Conservation (phyloP, 2,329 filamentous ascomycete genomes). For the Proliferodiscus dingleyae region DNA sequence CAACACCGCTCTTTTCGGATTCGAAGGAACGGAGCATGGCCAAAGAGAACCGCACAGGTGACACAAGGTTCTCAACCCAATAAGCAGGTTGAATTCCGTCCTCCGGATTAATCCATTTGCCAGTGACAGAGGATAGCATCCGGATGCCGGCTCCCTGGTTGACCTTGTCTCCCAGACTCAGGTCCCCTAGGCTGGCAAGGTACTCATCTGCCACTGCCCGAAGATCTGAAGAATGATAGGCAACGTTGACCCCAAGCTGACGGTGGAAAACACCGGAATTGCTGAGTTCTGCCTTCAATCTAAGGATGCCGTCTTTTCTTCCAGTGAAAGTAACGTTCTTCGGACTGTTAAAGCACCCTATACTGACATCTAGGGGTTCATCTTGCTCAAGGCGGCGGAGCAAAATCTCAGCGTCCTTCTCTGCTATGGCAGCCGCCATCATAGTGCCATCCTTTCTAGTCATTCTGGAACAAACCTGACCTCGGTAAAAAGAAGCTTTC, state of each 20-base stretch:
- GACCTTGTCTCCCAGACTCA: background rate
- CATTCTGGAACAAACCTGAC: background rate
- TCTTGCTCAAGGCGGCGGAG: background rate
- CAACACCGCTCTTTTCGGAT: too few relatives aligned
- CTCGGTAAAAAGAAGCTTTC: background rate
- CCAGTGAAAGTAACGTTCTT: slow-evolving; percentile 26
- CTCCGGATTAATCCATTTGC: background rate
- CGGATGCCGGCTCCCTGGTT: background rate
- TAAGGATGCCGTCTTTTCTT: slow-evolving; percentile 8
- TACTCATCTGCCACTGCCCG: slow-evolving; percentile 22
- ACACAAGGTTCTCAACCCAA: background rate
- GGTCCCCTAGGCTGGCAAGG: background rate
- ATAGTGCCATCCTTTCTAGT: background rate
- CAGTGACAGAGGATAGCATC: background rate
- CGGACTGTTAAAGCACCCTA: slow-evolving; percentile 30
- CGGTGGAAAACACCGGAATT: slow-evolving; percentile 12
- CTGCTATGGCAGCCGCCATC: background rate
- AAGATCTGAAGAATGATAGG: slow-evolving; percentile 32
- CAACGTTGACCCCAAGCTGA: slow-evolving; percentile 18
- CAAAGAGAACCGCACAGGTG: background rate
- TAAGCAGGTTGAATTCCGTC: background rate
- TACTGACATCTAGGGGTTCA: background rate
- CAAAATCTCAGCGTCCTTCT: background rate
- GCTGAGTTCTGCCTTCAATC: background rate
- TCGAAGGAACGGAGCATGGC: background rate